Percentiles rank a stretch among this genome's conserved stretches.
These are phyloP conservation scores for Pythium oligandrum DNA, from an alignment of 352 stramenopile genomes.

Conservation along the genomic window DNA sequence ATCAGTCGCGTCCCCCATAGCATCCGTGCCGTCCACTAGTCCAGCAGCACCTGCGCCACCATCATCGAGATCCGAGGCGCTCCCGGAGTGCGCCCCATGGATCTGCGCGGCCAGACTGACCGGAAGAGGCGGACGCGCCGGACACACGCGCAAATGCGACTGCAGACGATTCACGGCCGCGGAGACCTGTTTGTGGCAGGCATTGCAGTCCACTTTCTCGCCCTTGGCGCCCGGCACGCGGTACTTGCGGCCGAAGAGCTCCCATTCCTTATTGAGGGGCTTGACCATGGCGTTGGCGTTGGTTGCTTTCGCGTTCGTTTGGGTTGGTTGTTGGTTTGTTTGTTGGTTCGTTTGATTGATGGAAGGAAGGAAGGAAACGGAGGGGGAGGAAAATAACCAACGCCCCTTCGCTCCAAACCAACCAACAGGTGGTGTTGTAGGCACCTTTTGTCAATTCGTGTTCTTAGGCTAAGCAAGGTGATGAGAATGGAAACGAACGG, in stretches of 20 bases:
- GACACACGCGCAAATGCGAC: constrained; percentile 56
- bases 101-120: constrained; percentile 3
- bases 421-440: not conserved
- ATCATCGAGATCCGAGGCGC: constrained; percentile 3
- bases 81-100: not conserved
- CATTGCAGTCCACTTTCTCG: constrained; percentile 64
- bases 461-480: too few relatives aligned
- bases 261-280: constrained; percentile 61
- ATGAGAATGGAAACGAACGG: too few relatives aligned
- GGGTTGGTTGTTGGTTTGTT: not conserved
- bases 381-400: constrained; percentile 16
- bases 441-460: too few relatives aligned
- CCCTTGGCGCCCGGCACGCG: constrained; percentile 43
- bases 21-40: not conserved
- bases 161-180: constrained; percentile 58
- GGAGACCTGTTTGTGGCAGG: constrained; percentile 53
- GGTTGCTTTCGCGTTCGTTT: constrained; percentile 5
- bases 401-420: not conserved
- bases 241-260: constrained; percentile 60
- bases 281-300: constrained; percentile 37
- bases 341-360: constrained; percentile 8
- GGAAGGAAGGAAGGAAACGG: not conserved
- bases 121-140: constrained; percentile 22
- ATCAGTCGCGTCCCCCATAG: not conserved
- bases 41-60: not conserved